These are phyloP conservation scores for Chernovozyma aurita DNA, from an alignment of 1,139 yeast genomes.

Conservation along the genomic window DNA sequence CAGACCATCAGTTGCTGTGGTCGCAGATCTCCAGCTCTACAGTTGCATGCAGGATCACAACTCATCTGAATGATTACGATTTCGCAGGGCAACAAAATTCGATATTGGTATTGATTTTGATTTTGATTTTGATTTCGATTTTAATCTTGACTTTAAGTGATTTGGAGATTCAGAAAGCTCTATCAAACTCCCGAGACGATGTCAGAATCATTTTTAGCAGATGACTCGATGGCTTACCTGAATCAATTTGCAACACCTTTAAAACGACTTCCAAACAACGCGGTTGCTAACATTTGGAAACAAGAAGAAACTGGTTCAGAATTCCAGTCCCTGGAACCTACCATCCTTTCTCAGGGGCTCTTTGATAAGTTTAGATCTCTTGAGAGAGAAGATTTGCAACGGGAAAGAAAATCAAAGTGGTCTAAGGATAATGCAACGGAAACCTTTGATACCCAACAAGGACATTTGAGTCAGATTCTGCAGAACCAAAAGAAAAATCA, in stretches of 20 bases:
- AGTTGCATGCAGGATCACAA: no score
- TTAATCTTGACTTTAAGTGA: no score
- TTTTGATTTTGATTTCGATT: no score
- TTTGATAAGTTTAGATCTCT: not conserved
- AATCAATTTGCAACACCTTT: constrained; percentile 1
- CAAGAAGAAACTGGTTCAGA: not conserved
- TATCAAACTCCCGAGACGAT: not conserved
- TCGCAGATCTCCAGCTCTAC: constrained; percentile 27
- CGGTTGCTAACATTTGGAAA: constrained; percentile 2
- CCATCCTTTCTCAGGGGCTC: not conserved
- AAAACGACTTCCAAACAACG: constrained; percentile 1
- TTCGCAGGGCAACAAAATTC: no score
- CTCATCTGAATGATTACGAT: no score
- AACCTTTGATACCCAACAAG: no score
- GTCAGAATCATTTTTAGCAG: not conserved
- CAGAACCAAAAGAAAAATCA: no score
- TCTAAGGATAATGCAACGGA: no score
- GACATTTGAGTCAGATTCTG: no score
- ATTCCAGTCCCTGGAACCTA: not conserved
- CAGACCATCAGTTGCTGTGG: constrained; percentile 67
- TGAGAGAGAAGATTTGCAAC: not conserved
- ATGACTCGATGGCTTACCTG: not conserved
- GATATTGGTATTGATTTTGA: no score
- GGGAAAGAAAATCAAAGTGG: not conserved
- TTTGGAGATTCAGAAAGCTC: no score